phyloP scores from a whole-genome alignment of 1,139 yeast genomes.

The Kazachstania sp. region DNA sequence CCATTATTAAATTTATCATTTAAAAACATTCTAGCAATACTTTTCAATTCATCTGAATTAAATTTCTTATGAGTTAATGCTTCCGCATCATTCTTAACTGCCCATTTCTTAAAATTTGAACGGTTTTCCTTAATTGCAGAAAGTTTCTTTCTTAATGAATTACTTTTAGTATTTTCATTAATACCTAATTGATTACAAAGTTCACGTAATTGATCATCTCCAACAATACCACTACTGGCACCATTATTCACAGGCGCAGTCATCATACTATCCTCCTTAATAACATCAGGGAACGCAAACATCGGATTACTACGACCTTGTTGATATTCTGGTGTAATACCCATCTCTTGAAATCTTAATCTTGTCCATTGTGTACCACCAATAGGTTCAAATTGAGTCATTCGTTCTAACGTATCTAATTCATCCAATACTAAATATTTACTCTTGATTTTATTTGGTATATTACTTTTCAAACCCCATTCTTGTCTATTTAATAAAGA shows the following conservation, averaged over 20 bases:
- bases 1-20: conserved; percentile 14
- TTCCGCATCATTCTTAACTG: conserved; percentile 35
- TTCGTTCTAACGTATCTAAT: conserved; percentile 44
- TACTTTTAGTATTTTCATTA: conserved; percentile 2
- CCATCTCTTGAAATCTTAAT: conserved; percentile 45
- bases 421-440: conserved; percentile 43
- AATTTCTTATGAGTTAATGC: conserved; percentile 27
- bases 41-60: conserved; percentile 30
- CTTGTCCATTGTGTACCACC: conserved; percentile 43
- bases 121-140: conserved; percentile 13
- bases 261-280: conserved; percentile 13
- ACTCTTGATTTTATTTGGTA: conserved; percentile 44
- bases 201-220: conserved; percentile 9
- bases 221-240: conserved; percentile 1
- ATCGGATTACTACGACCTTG: conserved; percentile 30
- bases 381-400: conserved; percentile 44
- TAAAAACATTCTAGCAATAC: conserved; percentile 34
- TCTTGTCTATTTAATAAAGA: conserved; percentile 48
- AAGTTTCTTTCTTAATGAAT: conserved; percentile 3
- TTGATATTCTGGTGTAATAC: conserved; percentile 31
- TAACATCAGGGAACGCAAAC: conserved; percentile 23
- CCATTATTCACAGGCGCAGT: neutral
- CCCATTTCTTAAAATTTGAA: conserved; percentile 36
- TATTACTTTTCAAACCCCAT: conserved; percentile 55
- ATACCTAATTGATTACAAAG: conserved; percentile 17